Conservation (phyloP, 2,329 filamentous ascomycete genomes). For the Cercospora beticola region DNA sequence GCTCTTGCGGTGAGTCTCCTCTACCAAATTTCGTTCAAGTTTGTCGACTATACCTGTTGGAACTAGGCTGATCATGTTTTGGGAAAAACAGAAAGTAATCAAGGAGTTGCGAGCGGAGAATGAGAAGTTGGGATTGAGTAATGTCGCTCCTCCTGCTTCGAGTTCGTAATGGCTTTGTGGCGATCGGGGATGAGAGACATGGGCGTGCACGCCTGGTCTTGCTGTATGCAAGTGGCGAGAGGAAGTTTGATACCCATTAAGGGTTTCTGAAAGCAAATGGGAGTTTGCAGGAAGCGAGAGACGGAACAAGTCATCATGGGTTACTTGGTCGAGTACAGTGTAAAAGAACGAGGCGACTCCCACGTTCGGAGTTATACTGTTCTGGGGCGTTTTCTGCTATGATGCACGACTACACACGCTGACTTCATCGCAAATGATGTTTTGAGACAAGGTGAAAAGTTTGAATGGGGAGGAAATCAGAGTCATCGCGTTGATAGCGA, state of each 20-base stretch:
- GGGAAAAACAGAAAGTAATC: conserved; percentile 45
- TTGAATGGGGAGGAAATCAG: not conserved
- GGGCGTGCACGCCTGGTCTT: not conserved
- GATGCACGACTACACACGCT: not conserved
- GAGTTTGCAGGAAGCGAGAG: not conserved
- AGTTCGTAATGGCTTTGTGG: not conserved
- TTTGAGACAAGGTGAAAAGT: not conserved
- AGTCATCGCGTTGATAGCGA: not conserved
- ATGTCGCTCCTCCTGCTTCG: not conserved
- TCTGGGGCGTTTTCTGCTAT: not conserved
- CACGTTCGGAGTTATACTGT: not conserved
- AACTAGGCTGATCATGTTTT: not conserved
- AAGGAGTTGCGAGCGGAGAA: conserved; percentile 47
- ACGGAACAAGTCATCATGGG: not conserved
- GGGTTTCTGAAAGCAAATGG: not conserved
- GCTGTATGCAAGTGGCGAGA: not conserved
- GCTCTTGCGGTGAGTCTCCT: conserved; percentile 74
- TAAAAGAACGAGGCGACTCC: not conserved
- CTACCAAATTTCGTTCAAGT: too few species aligned
- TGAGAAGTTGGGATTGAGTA: conserved; percentile 23
- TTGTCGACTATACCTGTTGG: not conserved
- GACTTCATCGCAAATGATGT: not conserved
- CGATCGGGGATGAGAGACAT: not conserved
- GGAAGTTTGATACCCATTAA: not conserved
- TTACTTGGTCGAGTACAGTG: not conserved